Evolutionary conservation across 371 early-diverging fungal genomes (phyloP), one percentile per base, ranked within the genome.

Genomic region (Entomophthora muscae): DNA sequence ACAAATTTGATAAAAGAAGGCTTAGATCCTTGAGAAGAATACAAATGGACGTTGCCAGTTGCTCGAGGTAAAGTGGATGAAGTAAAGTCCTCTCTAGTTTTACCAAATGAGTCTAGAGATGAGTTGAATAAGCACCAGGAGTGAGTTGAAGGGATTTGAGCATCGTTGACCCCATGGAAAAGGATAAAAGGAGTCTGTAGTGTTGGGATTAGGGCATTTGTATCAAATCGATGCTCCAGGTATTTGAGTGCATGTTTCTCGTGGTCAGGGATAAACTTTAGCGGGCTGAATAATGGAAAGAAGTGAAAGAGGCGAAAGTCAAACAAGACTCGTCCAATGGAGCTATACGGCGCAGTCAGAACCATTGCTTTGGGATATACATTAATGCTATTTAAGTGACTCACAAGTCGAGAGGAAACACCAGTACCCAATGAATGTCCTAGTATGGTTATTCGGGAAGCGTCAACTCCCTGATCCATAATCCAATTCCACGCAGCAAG

Each of bases 381-480:
- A 12, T 22, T 26, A 13, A 3, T 32, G 7, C 21, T 3, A 10
- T 61, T 30, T 12, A 61, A 22, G 7, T 33, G 28, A 5, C 42
- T 13, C 17, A 42, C 42, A 10, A 61, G 31, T 13, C 42, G 31
- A 24, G 23, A 22, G 3, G 61, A 27, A 32, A 61, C 61, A 3
- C 33, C 61, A 24, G 61, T 32, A 13, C 61, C 61, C 27, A 61
- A 32, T 13, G 42, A 33, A 61, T 61, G 61, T 17, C 61, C 61
- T 10, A 61, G 10, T 10, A 61, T 61, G 24, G 42, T 61, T 10
- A 61, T 61, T 21, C 42, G 31, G 22, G 12, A 12, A 13, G 3
- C 33, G 22, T 30, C 17, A 7, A 33, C 32, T 13, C 52, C 52
- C 24, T 33, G 3, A 22, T 30, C 7, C 12, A 61, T 42, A 3